Base-by-base conservation (phyloP, 257 asterid species). In the Scutellaria minor region DNA sequence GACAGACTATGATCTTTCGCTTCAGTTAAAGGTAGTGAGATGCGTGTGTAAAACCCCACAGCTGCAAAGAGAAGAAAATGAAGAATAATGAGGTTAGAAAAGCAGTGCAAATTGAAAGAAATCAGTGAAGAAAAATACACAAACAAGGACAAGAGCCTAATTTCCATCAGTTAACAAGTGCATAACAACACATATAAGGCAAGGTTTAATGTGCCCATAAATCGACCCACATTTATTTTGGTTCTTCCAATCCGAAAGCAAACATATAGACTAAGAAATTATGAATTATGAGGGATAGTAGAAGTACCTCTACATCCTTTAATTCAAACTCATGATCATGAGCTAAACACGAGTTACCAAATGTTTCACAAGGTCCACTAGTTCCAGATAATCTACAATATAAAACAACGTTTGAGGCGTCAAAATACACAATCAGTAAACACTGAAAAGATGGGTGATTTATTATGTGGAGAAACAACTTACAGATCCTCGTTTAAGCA, bases 361-460 rank as follows among this genome's bases (percentile, higher is more conserved):
- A 94, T 76, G 99, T 94, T 75, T 94, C 99, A 69, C 95, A 88
- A 44, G 95, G 90, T 51, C 99, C 98, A 78, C 97, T 94, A 52
- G 88, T 83, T 73, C 99, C 99, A 7, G 81, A 80, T 82, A 94
- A 86, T 81, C 99, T 94, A 72, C 41, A 39, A 64, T 24, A 51
- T 18, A 14, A 37, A 13, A 64, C 65, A 40, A 61, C 8, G 56
- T 2, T 56, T 1, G 40, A 40, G 55, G 72, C 13, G 35, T 68
- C 37, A 35, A 77, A n/a, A 27, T 6, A 45, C 24, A 61, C 42
- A 39, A 53, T 59, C 42, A 14, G 13, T 4, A 42, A 42, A 37
- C 51, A 8, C 13, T 4, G 63, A 39, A 31, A 58, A 31, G 7
- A 14, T 12, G 13, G 6, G 55, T 35, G 51, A 51, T 57, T 73